Conservation (phyloP, 1,139 yeast genomes). For the Blastobotrys petasosporus region DNA sequence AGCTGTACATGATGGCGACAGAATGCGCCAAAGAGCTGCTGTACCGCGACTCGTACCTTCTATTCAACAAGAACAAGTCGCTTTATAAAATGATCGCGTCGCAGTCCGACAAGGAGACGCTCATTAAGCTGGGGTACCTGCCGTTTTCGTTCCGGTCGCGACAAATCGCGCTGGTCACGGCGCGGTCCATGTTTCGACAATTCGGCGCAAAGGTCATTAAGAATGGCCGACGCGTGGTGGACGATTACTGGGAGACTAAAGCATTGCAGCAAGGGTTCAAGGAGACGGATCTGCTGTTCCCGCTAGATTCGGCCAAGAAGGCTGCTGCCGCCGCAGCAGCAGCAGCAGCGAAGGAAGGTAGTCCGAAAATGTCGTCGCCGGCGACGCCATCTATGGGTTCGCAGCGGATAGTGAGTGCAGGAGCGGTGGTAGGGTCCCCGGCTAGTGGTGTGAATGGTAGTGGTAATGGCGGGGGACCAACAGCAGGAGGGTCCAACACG, state of each 20-base stretch:
- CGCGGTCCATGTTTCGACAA: slow-evolving; percentile 58
- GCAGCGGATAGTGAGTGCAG: not conserved
- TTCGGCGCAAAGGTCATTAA: slow-evolving; percentile 65
- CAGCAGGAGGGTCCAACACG: not conserved
- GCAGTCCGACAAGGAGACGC: slow-evolving; percentile 56
- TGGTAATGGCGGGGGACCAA: not conserved
- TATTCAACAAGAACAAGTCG: slow-evolving; percentile 55
- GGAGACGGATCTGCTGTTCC: slow-evolving; percentile 41
- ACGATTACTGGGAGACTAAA: slow-evolving; percentile 73
- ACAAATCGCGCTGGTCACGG: slow-evolving; percentile 55
- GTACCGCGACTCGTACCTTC: slow-evolving; percentile 58
- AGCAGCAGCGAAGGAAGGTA: no score
- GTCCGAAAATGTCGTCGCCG: no score
- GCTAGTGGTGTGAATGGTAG: not conserved
- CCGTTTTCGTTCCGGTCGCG: slow-evolving; percentile 65
- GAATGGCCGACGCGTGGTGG: slow-evolving; percentile 59
- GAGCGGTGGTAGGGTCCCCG: not conserved
- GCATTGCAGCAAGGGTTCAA: slow-evolving; percentile 56
- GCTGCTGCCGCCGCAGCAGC: no score
- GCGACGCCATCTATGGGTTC: no score
- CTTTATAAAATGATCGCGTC: slow-evolving; percentile 52
- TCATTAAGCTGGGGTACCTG: slow-evolving; percentile 48
- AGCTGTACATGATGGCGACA: slow-evolving; percentile 58
- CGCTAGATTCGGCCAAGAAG: no score
- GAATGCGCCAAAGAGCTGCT: slow-evolving; percentile 64